These are phyloP conservation scores for Oryza australiensis DNA, from an alignment of 176 grass and related monocot species.

Conservation along the genomic window DNA sequence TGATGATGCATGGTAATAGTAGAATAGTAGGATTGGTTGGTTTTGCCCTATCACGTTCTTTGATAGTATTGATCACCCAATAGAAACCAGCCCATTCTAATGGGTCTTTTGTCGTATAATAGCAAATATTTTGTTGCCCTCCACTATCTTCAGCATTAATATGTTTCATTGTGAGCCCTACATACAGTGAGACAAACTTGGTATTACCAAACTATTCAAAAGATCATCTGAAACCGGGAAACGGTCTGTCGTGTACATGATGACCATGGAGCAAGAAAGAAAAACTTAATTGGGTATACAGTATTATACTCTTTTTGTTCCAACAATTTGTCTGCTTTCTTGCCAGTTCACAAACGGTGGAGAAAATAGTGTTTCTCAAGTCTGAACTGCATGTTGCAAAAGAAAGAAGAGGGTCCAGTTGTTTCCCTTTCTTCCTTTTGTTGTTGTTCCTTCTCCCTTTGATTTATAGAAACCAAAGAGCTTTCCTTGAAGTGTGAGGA, in stretches of 20 bases:
- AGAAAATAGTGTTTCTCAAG: background rate
- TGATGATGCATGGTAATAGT: conserved; percentile 2
- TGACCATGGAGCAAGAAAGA: background rate
- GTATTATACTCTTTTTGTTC: background rate
- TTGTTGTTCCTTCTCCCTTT: background rate
- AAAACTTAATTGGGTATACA: background rate
- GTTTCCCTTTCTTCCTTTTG: too few relatives aligned
- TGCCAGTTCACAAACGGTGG: too few relatives aligned
- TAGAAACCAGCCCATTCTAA: background rate
- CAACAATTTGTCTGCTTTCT: background rate
- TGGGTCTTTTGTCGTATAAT: background rate
- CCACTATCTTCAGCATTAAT: background rate
- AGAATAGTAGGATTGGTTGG: background rate
- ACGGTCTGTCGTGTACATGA: background rate
- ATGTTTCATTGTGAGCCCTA: background rate
- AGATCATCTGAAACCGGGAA: background rate
- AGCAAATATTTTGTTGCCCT: background rate
- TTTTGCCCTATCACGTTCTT: background rate
- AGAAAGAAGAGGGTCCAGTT: background rate
- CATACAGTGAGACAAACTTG: background rate
- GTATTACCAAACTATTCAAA: background rate
- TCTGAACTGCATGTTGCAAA: background rate
- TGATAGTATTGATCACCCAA: background rate
- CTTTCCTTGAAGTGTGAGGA: background rate
- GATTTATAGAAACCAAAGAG: background rate